phyloP scores from a whole-genome alignment of 495 filamentous ascomycete genomes.

The Podospora conica region DNA sequence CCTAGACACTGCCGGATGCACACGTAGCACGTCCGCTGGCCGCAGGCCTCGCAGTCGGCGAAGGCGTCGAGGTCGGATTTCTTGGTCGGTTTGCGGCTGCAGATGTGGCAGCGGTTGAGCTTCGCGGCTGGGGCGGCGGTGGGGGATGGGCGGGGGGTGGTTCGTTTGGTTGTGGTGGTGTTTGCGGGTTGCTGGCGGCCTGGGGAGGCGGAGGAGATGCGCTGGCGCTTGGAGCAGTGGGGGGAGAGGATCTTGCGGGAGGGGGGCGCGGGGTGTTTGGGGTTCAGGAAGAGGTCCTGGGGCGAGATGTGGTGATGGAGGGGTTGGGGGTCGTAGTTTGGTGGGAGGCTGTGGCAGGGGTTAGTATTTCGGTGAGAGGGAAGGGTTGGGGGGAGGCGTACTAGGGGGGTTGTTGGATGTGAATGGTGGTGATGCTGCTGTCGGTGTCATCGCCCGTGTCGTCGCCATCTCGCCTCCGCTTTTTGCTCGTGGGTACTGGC shows the following conservation, averaged over 20 bases:
- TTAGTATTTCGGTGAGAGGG: constrained; percentile 11
- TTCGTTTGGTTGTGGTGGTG: neutral
- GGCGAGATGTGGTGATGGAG: constrained; percentile 13
- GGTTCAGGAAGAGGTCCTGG: constrained; percentile 2
- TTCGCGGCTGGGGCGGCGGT: constrained; percentile 9
- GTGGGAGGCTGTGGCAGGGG: constrained; percentile 8
- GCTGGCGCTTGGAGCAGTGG: constrained; percentile 9
- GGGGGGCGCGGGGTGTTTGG: constrained; percentile 14
- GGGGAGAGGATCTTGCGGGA: constrained; percentile 28
- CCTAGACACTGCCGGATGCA: constrained; percentile 43
- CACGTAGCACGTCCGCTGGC: constrained; percentile 41
- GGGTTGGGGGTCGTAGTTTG: constrained; percentile 21
- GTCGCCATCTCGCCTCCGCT: constrained; percentile 38
- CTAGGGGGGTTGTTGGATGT: constrained; percentile 29
- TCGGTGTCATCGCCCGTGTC: constrained; percentile 24
- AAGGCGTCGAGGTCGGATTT: constrained; percentile 45
- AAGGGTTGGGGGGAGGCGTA: constrained; percentile 5
- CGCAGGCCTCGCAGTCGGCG: constrained; percentile 42
- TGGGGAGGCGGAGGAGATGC: constrained; percentile 2
- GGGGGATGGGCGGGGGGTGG: constrained; percentile 2
- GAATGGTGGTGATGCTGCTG: constrained; percentile 12
- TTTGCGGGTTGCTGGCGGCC: neutral
- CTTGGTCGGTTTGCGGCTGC: constrained; percentile 41
- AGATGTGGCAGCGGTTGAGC: constrained; percentile 42
- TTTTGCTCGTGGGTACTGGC: constrained; percentile 28